Evolutionary conservation across 805 yeast species (phyloP).

Genomic region (Candida pseudoglaebosa): DNA sequence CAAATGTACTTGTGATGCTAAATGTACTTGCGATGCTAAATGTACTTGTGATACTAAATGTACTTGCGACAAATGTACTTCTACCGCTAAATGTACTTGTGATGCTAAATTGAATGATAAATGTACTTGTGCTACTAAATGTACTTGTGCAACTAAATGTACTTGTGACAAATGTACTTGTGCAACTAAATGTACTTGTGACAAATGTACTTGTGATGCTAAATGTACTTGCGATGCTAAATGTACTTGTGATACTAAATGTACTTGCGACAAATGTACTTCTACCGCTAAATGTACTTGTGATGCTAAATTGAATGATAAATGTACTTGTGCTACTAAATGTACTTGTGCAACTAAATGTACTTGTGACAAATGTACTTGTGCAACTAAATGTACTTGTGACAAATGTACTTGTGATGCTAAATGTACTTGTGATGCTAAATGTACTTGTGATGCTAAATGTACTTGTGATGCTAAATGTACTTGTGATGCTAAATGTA

Average conservation of each 20-base stretch:
- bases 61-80: no score
- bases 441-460: neutral
- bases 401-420: no score
- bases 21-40: no score
- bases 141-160: no score
- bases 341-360: no score
- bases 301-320: no score
- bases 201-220: neutral
- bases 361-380: neutral
- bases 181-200: neutral
- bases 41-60: neutral
- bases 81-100: neutral
- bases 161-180: neutral
- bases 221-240: no score
- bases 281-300: no score
- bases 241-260: neutral
- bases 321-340: neutral
- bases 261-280: neutral
- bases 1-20: neutral
- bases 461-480: no score
- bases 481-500: neutral
- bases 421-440: neutral
- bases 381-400: no score
- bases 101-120: no score
- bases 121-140: constrained; percentile 1